Evolutionary conservation across 148 eudicot species (phyloP).

Genomic region (Persicaria maculosa): DNA sequence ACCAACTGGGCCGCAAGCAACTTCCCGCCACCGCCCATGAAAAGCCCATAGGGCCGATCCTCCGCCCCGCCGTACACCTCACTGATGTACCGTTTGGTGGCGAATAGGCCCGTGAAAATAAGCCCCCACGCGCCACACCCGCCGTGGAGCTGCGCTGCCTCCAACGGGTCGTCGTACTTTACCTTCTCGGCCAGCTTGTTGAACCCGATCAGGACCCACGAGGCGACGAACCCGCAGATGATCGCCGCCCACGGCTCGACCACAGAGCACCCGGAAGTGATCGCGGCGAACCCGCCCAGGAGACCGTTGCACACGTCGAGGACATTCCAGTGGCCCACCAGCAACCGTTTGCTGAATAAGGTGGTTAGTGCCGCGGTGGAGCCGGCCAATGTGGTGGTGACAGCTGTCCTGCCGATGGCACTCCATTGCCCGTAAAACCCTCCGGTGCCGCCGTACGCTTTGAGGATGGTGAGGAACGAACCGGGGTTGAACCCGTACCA

Average conservation of each 20-base stretch:
- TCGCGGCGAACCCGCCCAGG: slow-evolving; percentile 55
- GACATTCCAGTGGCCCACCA: slow-evolving; percentile 57
- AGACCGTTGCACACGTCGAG: slow-evolving; percentile 56
- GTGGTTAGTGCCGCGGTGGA: slow-evolving; percentile 55
- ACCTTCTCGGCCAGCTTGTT: slow-evolving; percentile 29
- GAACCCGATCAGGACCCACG: slow-evolving; percentile 38
- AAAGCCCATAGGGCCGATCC: slow-evolving; percentile 33
- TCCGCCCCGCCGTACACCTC: slow-evolving; percentile 25
- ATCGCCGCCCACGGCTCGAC: slow-evolving; percentile 66
- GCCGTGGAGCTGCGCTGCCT: slow-evolving; percentile 47
- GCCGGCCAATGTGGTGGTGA: slow-evolving; percentile 54
- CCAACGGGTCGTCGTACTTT: slow-evolving; percentile 40
- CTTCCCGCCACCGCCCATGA: slow-evolving; percentile 47
- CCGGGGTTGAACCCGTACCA: slow-evolving; percentile 66
- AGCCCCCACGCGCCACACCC: slow-evolving; percentile 53
- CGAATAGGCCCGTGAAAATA: slow-evolving; percentile 40
- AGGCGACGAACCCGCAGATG: slow-evolving; percentile 39
- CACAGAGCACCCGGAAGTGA: slow-evolving; percentile 51
- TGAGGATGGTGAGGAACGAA: slow-evolving; percentile 39
- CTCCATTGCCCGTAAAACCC: slow-evolving; percentile 56
- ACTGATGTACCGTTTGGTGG: slow-evolving; percentile 20
- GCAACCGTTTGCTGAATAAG: slow-evolving; percentile 37
- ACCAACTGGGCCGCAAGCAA: slow-evolving; percentile 36
- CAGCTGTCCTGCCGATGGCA: slow-evolving; percentile 53
- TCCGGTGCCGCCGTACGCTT: slow-evolving; percentile 25